Evolutionary conservation across 2,329 filamentous ascomycete species (phyloP).

Genomic region (Colletotrichum aenigma): DNA sequence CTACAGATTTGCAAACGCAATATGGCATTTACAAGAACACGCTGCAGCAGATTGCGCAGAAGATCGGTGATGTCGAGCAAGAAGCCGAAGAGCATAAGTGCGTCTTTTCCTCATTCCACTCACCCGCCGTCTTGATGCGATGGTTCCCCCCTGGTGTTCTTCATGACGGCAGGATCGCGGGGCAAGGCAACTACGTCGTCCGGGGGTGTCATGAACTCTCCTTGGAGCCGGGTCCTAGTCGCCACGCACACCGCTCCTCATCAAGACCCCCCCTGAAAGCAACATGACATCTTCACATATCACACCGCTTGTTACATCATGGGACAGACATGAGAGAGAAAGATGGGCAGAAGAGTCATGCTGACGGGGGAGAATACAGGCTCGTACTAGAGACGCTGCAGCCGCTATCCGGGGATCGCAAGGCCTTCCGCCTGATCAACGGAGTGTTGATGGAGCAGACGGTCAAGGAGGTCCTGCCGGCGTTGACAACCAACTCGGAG

Average conservation of each 20-base stretch:
- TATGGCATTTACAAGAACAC: slow-evolving; percentile 80
- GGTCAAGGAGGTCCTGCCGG: slow-evolving; percentile 89
- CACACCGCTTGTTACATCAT: slow-evolving; percentile 5
- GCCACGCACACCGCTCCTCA: slow-evolving; percentile 18
- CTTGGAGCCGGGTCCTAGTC: slow-evolving; percentile 17
- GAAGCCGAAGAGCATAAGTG: slow-evolving; percentile 99
- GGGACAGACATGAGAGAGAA: not conserved
- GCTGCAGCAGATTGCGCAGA: slow-evolving; percentile 90
- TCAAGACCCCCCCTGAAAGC: not conserved
- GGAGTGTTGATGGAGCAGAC: slow-evolving; percentile 94
- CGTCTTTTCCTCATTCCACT: slow-evolving; percentile 37
- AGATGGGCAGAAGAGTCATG: not conserved
- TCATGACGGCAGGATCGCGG: not conserved
- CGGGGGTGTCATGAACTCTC: not conserved
- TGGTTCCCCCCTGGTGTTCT: not conserved
- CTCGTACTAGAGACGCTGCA: slow-evolving; percentile 92
- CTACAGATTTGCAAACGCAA: slow-evolving; percentile 76
- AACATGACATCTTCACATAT: not conserved
- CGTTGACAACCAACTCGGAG: slow-evolving; percentile 91
- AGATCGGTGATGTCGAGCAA: slow-evolving; percentile 97
- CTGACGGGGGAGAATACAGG: slow-evolving; percentile 49
- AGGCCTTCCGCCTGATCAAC: slow-evolving; percentile 99
- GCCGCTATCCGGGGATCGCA: slow-evolving; percentile 82
- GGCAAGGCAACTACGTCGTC: not conserved
- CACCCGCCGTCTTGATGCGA: not conserved